A percentile compares a stretch with the other conserved stretches of the same genome.
Evolutionary conservation across 345 rosid species (phyloP).

Genomic region (Boechera divaricarpa): DNA sequence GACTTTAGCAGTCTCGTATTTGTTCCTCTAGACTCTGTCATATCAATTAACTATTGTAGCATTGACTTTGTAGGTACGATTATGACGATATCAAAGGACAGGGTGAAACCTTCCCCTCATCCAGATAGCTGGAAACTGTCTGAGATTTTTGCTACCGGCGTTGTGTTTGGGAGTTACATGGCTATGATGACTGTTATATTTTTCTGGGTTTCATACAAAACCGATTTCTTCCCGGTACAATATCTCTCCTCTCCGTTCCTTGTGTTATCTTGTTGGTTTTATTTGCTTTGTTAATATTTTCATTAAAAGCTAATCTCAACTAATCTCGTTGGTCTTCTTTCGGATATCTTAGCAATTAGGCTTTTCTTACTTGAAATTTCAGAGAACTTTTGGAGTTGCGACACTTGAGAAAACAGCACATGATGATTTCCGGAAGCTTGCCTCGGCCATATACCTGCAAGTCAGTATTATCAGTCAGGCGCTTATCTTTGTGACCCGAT

Average conservation of each 20-base stretch:
- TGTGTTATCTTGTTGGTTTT: conserved; percentile 1
- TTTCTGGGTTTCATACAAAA: conserved; percentile 94
- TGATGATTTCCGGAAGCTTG: conserved; percentile 90
- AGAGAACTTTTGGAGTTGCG: conserved; percentile 82
- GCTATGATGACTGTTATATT: conserved; percentile 98
- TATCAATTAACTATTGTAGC: conserved; percentile 18
- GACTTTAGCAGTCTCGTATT: neutral
- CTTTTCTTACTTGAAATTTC: conserved; percentile 34
- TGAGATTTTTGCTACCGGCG: conserved; percentile 88
- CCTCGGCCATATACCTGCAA: conserved; percentile 94
- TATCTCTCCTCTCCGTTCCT: neutral
- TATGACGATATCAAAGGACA: conserved; percentile 97
- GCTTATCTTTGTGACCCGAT: conserved; percentile 90
- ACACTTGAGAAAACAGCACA: conserved; percentile 88
- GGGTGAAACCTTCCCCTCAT: conserved; percentile 97
- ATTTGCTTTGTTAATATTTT: neutral
- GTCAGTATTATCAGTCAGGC: conserved; percentile 97
- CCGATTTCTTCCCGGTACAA: conserved; percentile 89
- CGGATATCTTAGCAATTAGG: neutral
- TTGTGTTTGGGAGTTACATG: conserved; percentile 91
- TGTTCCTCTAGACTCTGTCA: neutral
- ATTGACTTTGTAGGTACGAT: conserved; percentile 74
- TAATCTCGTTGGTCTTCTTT: neutral
- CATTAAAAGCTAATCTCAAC: too few relatives aligned
- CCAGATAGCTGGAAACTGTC: conserved; percentile 99